phyloP scores from a whole-genome alignment of 495 filamentous ascomycete genomes.

The Aspergillus taichungensis region DNA sequence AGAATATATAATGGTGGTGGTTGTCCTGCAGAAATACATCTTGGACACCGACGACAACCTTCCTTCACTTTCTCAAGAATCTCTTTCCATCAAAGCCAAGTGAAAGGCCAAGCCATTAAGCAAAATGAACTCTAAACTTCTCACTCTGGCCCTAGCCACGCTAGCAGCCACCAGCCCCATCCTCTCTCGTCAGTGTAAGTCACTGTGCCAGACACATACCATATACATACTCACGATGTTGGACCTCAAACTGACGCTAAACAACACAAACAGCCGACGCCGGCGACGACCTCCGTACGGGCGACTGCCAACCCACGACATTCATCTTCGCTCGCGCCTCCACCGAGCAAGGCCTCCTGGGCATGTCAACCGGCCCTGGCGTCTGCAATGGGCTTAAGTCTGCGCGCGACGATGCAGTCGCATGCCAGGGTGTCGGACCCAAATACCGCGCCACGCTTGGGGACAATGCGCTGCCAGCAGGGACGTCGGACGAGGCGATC shows the following conservation, averaged over 20 bases:
- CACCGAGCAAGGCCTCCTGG: conserved; percentile 42
- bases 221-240: no score
- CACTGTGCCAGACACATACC: no score
- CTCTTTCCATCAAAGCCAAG: no score
- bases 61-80: no score
- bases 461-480: conserved; percentile 18
- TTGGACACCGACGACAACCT: no score
- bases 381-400: conserved; percentile 24
- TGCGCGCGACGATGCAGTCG: conserved; percentile 8
- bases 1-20: no score
- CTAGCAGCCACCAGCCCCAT: background rate
- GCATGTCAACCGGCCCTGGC: conserved; percentile 26
- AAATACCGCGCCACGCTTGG: conserved; percentile 21
- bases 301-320: conserved; percentile 37
- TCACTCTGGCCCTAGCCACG: background rate
- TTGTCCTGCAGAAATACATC: no score
- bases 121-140: background rate
- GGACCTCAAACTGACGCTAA: no score
- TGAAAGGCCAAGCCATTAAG: no score
- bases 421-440: conserved; percentile 29
- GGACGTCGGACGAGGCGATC: conserved; percentile 30
- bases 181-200: background rate
- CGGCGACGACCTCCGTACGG: conserved; percentile 33
- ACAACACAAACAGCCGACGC: background rate
- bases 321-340: conserved; percentile 45